These are phyloP conservation scores for Pythium periplocum DNA, from an alignment of 352 stramenopile genomes.

Conservation along the genomic window DNA sequence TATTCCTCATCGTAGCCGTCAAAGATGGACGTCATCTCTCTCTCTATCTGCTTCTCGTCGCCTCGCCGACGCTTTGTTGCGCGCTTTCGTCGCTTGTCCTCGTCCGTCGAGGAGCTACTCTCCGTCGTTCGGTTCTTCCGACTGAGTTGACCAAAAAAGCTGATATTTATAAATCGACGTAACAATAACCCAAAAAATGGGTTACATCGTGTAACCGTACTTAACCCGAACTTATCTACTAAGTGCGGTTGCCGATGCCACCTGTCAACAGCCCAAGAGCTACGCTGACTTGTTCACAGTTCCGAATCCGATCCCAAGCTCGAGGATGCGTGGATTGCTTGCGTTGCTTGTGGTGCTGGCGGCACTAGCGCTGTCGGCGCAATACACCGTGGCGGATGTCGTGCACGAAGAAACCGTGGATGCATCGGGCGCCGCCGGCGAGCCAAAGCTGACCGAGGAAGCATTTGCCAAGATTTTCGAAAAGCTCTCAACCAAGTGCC, in stretches of 20 bases:
- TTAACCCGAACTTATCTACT: too few species aligned
- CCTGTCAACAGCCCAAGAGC: too few species aligned
- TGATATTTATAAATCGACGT: not conserved
- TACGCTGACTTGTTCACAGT: not conserved
- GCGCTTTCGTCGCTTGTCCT: too few species aligned
- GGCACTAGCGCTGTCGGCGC: conserved; percentile 35
- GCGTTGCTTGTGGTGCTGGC: conserved; percentile 43
- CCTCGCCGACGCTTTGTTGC: too few species aligned
- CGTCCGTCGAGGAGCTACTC: not conserved
- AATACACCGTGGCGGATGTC: conserved; percentile 22
- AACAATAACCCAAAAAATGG: not conserved
- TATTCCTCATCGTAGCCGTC: conserved; percentile 89
- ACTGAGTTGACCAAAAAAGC: not conserved
- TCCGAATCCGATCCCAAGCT: not conserved
- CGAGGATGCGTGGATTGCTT: conserved; percentile 40
- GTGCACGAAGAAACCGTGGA: conserved; percentile 48
- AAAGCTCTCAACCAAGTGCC: conserved; percentile 71
- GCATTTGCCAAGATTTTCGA: conserved; percentile 63
- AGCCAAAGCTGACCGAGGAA: conserved; percentile 48
- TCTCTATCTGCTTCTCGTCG: not conserved
- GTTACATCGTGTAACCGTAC: too few species aligned
- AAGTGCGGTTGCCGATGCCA: too few species aligned
- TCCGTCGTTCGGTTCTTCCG: not conserved
- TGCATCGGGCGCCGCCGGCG: conserved; percentile 11
- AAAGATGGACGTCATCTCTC: conserved; percentile 82